Evolutionary conservation across 306 rosid genomes (phyloP), one percentile per base, ranked within the genome.

Genomic region (Hippophae tibetana): DNA sequence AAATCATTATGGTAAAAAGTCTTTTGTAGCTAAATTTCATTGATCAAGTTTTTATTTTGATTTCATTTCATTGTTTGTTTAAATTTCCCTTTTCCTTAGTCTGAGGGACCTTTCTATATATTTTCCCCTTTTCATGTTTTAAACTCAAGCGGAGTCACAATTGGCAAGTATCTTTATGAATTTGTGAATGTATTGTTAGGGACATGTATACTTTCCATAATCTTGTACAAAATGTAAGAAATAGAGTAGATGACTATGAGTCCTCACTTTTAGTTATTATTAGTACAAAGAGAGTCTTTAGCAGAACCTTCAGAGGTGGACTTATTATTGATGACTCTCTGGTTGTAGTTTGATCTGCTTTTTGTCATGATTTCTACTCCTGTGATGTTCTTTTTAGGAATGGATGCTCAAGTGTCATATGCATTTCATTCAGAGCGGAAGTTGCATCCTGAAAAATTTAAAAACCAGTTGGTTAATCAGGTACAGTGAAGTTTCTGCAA

Each of bases 371-470:
- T 52, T 52, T 5, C 52, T 47, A 54, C 31, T 13, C 5, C 38
- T 70, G 12, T 56, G 8, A 47, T 52, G 14, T 51, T 56, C 49
- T 70, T 63, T 65, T 46, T 38, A 92, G 96, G 99, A 54, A 92
- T 92, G 96, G 99, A 92, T 72, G 99, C 96, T 71, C 96, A 92
- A 82, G 95, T 92, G 60, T 92, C 99, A 45, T 88, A 88, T 47
- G 95, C 90, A 52, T 92, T 92, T 82, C 99, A 92, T 74, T 81
- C 95, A 25, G 96, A 92, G 77, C 69, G 99, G 65, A 92, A 92
- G 81, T 18, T 66, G 85, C 81, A 88, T 77, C 99, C 99, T 2
- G 99, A 86, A 76, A 92, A 84, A 51, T 92, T 88, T 58, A 92
- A 88, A 70, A 88, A 85, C 72, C 99, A 88, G 70, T 74, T 86